Percentiles rank a stretch among this genome's conserved stretches.
phyloP scores from a whole-genome alignment of 2,329 filamentous ascomycete species.

The Apiospora rasikravindrae region DNA sequence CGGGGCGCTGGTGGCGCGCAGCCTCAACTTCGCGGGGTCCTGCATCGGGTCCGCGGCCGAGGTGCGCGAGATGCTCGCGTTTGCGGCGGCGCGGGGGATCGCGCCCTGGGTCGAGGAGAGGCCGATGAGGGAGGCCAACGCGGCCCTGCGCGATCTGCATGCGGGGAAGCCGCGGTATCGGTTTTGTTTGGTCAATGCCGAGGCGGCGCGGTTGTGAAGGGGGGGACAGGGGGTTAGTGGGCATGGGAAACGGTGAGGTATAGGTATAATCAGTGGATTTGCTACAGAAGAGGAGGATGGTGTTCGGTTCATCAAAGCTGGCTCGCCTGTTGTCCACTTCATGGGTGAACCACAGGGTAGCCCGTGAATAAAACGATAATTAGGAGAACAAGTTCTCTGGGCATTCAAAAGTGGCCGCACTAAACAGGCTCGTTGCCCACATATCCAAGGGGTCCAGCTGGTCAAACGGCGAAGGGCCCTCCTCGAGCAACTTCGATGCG shows the following conservation, averaged over 20 bases:
- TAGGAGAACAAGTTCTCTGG: too few relatives aligned
- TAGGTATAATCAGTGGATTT: too few relatives aligned
- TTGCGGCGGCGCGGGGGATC: slow-evolving; percentile 52
- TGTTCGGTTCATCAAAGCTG: too few relatives aligned
- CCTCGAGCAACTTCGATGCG: neutral
- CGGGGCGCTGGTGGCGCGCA: slow-evolving; percentile 48
- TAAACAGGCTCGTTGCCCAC: neutral
- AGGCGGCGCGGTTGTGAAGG: neutral
- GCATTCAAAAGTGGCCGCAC: neutral
- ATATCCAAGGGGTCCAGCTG: neutral
- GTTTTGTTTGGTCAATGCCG: slow-evolving; percentile 24
- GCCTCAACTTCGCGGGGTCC: slow-evolving; percentile 49
- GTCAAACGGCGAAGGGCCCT: neutral
- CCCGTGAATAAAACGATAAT: too few relatives aligned
- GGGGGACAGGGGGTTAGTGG: too few relatives aligned
- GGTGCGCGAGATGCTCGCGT: slow-evolving; percentile 56
- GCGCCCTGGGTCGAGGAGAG: slow-evolving; percentile 46
- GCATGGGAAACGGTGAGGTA: too few relatives aligned
- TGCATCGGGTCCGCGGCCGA: slow-evolving; percentile 50
- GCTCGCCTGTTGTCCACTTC: too few relatives aligned
- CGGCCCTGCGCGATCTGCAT: slow-evolving; percentile 22
- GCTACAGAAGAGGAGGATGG: too few relatives aligned
- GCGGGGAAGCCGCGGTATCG: slow-evolving; percentile 23
- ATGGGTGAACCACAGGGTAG: too few relatives aligned
- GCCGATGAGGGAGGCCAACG: slow-evolving; percentile 26